Evolutionary conservation across 2,329 filamentous ascomycete species (phyloP).

Genomic region (Xylariaceae sp.): DNA sequence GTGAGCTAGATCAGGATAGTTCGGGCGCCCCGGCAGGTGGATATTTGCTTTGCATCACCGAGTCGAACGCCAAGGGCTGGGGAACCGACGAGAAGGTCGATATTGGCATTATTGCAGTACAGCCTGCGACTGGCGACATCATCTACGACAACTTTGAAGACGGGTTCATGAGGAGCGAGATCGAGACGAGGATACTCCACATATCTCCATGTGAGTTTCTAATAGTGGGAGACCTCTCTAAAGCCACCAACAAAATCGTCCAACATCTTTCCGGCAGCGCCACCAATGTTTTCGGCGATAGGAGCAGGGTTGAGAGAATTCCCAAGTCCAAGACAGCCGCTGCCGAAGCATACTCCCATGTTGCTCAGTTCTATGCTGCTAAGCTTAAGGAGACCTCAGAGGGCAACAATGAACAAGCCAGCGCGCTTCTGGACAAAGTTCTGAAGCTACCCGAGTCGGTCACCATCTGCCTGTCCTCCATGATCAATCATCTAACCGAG

Average conservation of each 20-base stretch:
- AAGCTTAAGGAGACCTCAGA: slow-evolving; percentile 69
- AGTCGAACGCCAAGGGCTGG: slow-evolving; percentile 74
- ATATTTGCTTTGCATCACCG: slow-evolving; percentile 92
- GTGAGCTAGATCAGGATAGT: slow-evolving; percentile 67
- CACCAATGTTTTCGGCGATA: slow-evolving; percentile 90
- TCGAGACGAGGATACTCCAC: slow-evolving; percentile 92
- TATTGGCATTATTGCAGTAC: slow-evolving; percentile 89
- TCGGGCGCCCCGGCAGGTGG: slow-evolving; percentile 65
- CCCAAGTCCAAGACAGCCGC: slow-evolving; percentile 78
- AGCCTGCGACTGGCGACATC: slow-evolving; percentile 93
- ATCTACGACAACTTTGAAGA: slow-evolving; percentile 96
- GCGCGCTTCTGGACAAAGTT: slow-evolving; percentile 79
- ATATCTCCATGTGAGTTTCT: slow-evolving; percentile 96
- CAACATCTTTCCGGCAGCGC: slow-evolving; percentile 86
- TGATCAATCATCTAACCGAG: slow-evolving; percentile 91
- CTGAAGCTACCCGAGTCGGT: slow-evolving; percentile 82
- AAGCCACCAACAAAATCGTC: slow-evolving; percentile 88
- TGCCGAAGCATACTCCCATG: slow-evolving; percentile 82
- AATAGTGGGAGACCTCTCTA: slow-evolving; percentile 87
- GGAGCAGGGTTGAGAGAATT: slow-evolving; percentile 80
- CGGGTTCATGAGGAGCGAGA: slow-evolving; percentile 94
- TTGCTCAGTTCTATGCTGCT: slow-evolving; percentile 89
- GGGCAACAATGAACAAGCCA: slow-evolving; percentile 56
- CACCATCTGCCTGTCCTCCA: slow-evolving; percentile 89
- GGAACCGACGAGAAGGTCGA: slow-evolving; percentile 93